phyloP scores from a whole-genome alignment of 176 grass and related monocot species.

The Poa pratensis region DNA sequence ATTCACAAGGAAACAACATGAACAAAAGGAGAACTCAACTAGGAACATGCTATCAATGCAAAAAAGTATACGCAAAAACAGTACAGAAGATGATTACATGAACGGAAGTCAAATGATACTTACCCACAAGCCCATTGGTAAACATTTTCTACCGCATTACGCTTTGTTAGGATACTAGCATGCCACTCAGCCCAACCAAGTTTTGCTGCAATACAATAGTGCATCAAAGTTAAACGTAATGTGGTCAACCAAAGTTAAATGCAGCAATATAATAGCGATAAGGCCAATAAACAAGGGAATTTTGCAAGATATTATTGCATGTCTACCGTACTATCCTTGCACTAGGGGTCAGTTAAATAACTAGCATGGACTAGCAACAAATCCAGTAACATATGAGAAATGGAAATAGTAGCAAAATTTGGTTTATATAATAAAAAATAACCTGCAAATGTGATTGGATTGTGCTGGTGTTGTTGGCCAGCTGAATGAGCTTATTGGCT shows the following conservation, averaged over 20 bases:
- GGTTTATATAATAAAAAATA: neutral
- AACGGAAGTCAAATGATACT: conserved; percentile 36
- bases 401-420: neutral
- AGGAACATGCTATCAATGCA: neutral
- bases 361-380: neutral
- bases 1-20: neutral
- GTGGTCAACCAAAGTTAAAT: conserved; percentile 26
- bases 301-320: conserved; percentile 14
- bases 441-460: conserved; percentile 93
- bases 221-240: conserved; percentile 3
- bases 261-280: neutral
- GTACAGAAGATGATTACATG: neutral
- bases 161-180: conserved; percentile 61
- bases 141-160: conserved; percentile 91
- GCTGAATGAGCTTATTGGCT: conserved; percentile 88
- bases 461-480: conserved; percentile 56
- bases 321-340: neutral
- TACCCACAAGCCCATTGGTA: conserved; percentile 97
- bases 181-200: conserved; percentile 85
- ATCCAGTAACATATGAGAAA: conserved; percentile 16
- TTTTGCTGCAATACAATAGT: conserved; percentile 68
- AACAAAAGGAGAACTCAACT: conserved; percentile 34
- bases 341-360: neutral
- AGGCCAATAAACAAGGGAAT: neutral
- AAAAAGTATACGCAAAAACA: neutral